Percentiles rank a stretch among this genome's conserved stretches.
Conservation (phyloP, 1,284 basidiomycete genomes). For the Cryptococcus sp. region DNA sequence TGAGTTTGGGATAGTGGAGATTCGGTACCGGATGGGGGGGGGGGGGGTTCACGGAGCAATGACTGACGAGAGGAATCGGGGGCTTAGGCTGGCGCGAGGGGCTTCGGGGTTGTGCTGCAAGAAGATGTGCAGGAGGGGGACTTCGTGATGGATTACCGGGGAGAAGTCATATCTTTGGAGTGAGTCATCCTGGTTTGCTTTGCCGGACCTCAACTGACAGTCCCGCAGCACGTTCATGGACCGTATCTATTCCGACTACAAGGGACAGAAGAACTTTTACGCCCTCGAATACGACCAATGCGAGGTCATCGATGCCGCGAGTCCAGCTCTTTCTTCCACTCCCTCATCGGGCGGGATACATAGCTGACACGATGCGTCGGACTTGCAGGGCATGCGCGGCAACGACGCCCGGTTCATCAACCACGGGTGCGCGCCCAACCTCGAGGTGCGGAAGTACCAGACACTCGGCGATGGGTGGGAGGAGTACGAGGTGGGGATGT, state of each 20-base stretch:
- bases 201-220: neutral
- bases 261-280: slow-evolving; percentile 48
- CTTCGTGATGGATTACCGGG: slow-evolving; percentile 53
- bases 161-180: slow-evolving; percentile 47
- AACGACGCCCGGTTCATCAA: slow-evolving; percentile 54
- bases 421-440: slow-evolving; percentile 51
- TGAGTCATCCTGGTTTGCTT: slow-evolving; percentile 11
- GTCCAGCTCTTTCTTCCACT: too few relatives aligned
- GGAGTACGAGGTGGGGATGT: slow-evolving; percentile 52
- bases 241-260: slow-evolving; percentile 41
- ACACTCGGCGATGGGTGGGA: slow-evolving; percentile 47
- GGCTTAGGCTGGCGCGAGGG: slow-evolving; percentile 49
- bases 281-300: slow-evolving; percentile 52
- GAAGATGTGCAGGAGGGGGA: slow-evolving; percentile 49
- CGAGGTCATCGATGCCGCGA: slow-evolving; percentile 53
- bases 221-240: slow-evolving; percentile 38
- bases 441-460: slow-evolving; percentile 49
- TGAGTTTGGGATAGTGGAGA: slow-evolving; percentile 21
- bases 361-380: neutral
- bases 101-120: slow-evolving; percentile 51
- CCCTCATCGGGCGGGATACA: neutral
- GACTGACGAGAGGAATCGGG: neutral
- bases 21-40: too few relatives aligned
- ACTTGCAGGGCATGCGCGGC: slow-evolving; percentile 47
- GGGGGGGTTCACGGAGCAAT: too few relatives aligned